phyloP scores from a whole-genome alignment of 139 green algal species.

The Chlorella sorokiniana region DNA sequence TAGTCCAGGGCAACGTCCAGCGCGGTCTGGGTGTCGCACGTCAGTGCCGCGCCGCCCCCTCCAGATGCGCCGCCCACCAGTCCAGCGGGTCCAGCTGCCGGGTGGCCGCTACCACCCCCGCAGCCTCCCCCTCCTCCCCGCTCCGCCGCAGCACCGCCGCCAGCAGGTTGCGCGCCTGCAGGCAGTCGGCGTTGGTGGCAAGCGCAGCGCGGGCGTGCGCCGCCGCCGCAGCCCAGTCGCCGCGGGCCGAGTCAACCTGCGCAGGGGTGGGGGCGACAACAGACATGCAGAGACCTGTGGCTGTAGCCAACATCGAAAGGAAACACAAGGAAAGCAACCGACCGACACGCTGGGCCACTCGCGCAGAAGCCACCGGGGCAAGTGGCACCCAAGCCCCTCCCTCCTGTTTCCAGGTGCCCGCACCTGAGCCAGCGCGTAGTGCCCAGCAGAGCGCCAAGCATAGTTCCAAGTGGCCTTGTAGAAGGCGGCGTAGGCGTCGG shows the following conservation, averaged over 20 bases:
- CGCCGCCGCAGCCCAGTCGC: neutral
- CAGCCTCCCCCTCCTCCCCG: neutral
- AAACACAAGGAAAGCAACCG: neutral
- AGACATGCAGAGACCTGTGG: neutral
- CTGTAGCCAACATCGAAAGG: neutral
- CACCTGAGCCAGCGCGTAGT: constrained; percentile 25
- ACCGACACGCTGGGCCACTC: too few species aligned
- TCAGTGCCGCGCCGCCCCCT: neutral
- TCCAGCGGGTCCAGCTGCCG: neutral
- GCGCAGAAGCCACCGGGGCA: too few species aligned
- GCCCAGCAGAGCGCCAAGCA: neutral
- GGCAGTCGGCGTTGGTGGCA: constrained; percentile 15
- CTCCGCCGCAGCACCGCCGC: constrained; percentile 1
- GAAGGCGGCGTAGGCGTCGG: constrained; percentile 3
- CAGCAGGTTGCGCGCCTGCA: constrained; percentile 14
- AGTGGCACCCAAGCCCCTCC: neutral
- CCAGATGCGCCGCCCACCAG: constrained; percentile 20
- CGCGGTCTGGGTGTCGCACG: constrained; percentile 5
- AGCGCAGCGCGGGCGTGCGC: constrained; percentile 10
- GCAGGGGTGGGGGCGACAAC: neutral
- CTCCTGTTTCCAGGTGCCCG: too few species aligned
- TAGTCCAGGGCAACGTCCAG: constrained; percentile 13
- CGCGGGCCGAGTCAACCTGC: neutral
- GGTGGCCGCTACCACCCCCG: neutral
- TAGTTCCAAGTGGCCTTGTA: constrained; percentile 30